Conservation (phyloP, 2,329 filamentous ascomycete species). For the Hymenoscyphus infarciens region DNA sequence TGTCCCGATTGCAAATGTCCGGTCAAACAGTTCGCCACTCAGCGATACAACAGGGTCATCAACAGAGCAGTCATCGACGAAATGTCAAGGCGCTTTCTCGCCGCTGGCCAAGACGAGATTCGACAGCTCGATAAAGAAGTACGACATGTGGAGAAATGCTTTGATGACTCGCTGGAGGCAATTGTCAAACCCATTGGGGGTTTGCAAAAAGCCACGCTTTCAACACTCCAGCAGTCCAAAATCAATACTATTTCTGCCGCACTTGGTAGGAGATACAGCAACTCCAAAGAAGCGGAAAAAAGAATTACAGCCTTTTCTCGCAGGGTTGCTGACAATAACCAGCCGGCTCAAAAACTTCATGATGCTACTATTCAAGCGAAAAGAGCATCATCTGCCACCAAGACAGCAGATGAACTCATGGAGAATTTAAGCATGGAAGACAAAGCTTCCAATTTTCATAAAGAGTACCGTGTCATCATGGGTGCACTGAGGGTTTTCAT, state of each 20-base stretch:
- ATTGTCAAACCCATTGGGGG: background rate
- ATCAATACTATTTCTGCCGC: slow-evolving; percentile 8
- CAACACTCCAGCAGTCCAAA: background rate
- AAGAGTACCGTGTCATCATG: slow-evolving; percentile 33
- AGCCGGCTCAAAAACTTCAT: slow-evolving; percentile 39
- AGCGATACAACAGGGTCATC: slow-evolving; percentile 37
- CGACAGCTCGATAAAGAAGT: slow-evolving; percentile 25
- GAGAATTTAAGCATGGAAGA: slow-evolving; percentile 16
- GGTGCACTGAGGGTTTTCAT: slow-evolving; percentile 33
- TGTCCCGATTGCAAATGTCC: slow-evolving; percentile 36
- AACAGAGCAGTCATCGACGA: slow-evolving; percentile 38
- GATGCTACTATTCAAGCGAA: slow-evolving; percentile 35
- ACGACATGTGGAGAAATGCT: slow-evolving; percentile 6
- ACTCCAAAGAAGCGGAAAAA: slow-evolving; percentile 21
- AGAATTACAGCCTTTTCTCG: slow-evolving; percentile 25
- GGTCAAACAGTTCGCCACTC: slow-evolving; percentile 32
- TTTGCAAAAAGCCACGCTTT: background rate
- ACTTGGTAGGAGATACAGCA: slow-evolving; percentile 22
- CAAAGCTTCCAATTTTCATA: slow-evolving; percentile 17
- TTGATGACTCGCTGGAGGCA: slow-evolving; percentile 10
- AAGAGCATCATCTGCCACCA: slow-evolving; percentile 2
- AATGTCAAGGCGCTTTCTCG: slow-evolving; percentile 36
- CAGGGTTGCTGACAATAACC: slow-evolving; percentile 33
- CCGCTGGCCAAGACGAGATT: slow-evolving; percentile 28
- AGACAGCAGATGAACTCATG: slow-evolving; percentile 26